Evolutionary conservation across 352 stramenopile species (phyloP).

Genomic region (Globisporangium middletonii): DNA sequence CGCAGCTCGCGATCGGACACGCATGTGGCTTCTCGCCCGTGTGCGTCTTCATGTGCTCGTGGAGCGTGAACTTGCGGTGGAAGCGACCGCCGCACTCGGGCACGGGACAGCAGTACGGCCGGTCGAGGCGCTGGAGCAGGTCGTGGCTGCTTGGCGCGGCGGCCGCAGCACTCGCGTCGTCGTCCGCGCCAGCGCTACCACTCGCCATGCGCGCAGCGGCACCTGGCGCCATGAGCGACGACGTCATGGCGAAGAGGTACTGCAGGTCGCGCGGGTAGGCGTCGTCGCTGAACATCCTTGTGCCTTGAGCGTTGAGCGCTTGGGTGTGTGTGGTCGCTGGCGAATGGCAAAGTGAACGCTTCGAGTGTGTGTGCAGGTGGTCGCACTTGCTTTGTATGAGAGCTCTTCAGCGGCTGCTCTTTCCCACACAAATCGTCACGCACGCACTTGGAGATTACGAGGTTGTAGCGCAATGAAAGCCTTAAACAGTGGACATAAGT

Average conservation of each 20-base stretch:
- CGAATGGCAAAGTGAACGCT: too few relatives aligned
- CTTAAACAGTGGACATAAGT: too few relatives aligned
- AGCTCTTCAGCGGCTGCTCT: too few relatives aligned
- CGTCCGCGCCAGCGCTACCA: not conserved
- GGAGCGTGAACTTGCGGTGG: slow-evolving; percentile 67
- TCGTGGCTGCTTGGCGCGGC: slow-evolving; percentile 3
- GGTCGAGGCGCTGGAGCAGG: slow-evolving; percentile 21
- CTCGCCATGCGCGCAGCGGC: not conserved
- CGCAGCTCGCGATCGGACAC: slow-evolving; percentile 44
- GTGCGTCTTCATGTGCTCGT: slow-evolving; percentile 76
- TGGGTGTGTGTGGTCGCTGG: not conserved
- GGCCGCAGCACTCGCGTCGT: not conserved
- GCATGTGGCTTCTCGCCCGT: slow-evolving; percentile 66
- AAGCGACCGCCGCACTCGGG: slow-evolving; percentile 45
- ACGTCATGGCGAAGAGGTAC: not conserved
- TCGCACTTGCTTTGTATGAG: too few relatives aligned
- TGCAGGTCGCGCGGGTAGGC: slow-evolving; percentile 3
- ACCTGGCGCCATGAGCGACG: not conserved
- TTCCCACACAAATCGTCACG: too few relatives aligned
- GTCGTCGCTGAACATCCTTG: not conserved
- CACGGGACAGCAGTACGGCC: slow-evolving; percentile 41
- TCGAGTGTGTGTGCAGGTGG: too few relatives aligned
- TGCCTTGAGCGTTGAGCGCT: not conserved
- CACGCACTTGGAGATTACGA: too few relatives aligned
- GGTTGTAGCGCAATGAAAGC: too few relatives aligned